Conservation (phyloP, 2,329 filamentous ascomycete genomes). For the Periglandula ipomoeae region DNA sequence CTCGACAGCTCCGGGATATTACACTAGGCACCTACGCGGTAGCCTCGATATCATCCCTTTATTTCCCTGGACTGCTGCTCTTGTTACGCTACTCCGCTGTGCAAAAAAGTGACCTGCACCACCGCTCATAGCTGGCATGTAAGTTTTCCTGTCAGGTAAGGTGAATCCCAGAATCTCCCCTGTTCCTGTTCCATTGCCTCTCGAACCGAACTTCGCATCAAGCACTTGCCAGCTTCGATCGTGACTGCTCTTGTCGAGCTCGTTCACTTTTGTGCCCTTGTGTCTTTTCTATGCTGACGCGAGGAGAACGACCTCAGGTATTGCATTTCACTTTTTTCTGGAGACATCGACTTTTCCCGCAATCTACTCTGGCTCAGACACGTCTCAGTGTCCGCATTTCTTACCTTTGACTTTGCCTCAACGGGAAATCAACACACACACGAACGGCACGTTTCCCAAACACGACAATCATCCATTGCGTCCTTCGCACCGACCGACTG, state of each 20-base stretch:
- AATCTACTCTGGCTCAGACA: constrained; percentile 9
- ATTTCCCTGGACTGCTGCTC: not conserved
- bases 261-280: not conserved
- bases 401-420: constrained; percentile 2
- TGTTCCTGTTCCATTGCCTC: not conserved
- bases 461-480: not conserved
- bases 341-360: not conserved
- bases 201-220: not conserved
- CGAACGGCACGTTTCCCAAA: not conserved
- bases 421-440: constrained; percentile 1
- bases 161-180: not conserved
- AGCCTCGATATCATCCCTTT: not conserved
- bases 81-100: not conserved
- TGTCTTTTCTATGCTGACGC: not conserved
- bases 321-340: not conserved
- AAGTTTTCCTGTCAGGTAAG: not conserved
- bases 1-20: not conserved
- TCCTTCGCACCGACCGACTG: not conserved
- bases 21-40: not conserved
- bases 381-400: constrained; percentile 9
- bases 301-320: not conserved
- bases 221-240: constrained; percentile 1
- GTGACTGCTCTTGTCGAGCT: not conserved
- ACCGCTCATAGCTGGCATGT: not conserved
- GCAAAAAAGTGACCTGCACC: not conserved